Percentiles rank a stretch among this genome's conserved stretches.
These are phyloP conservation scores for Colletotrichum sp. DNA, from an alignment of 2,329 filamentous ascomycete genomes.

Conservation along the genomic window DNA sequence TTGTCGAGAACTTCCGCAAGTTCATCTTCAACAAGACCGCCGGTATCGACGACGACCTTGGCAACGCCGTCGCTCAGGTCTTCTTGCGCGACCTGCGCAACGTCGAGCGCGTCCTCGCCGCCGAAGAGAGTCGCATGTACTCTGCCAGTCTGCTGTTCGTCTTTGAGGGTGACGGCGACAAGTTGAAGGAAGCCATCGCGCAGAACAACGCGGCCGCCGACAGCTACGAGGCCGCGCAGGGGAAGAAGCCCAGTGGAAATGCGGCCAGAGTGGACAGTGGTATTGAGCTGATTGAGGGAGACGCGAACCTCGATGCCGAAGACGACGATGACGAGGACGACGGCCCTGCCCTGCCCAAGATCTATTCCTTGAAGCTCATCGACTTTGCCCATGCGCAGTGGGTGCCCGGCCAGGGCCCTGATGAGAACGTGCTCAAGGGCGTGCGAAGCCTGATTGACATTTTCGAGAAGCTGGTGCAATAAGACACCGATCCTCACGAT, in stretches of 20 bases:
- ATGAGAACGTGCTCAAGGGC: constrained; percentile 82
- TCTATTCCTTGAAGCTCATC: constrained; percentile 86
- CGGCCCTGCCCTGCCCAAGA: constrained; percentile 59
- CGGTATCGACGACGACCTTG: constrained; percentile 64
- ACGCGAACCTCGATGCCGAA: constrained; percentile 23
- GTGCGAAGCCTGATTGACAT: constrained; percentile 75
- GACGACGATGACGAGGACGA: constrained; percentile 36
- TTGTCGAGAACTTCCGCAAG: constrained; percentile 57
- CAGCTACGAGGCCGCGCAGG: constrained; percentile 40
- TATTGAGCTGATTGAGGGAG: constrained; percentile 42
- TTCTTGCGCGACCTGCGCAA: constrained; percentile 59
- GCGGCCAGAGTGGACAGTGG: constrained; percentile 60
- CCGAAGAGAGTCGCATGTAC: constrained; percentile 68
- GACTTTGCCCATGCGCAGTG: constrained; percentile 95
- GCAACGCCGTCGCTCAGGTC: constrained; percentile 57
- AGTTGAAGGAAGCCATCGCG: constrained; percentile 57
- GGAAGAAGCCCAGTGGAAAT: constrained; percentile 27
- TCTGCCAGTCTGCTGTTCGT: constrained; percentile 67
- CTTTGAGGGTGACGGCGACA: constrained; percentile 66
- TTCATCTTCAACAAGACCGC: constrained; percentile 65
- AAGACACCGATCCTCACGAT: background rate
- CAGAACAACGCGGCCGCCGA: constrained; percentile 59
- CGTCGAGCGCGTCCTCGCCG: constrained; percentile 58
- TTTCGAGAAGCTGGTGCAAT: constrained; percentile 66
- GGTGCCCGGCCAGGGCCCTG: constrained; percentile 81